Conservation (phyloP, 2,329 filamentous ascomycete species). For the Teratosphaeria epicoccoides region DNA sequence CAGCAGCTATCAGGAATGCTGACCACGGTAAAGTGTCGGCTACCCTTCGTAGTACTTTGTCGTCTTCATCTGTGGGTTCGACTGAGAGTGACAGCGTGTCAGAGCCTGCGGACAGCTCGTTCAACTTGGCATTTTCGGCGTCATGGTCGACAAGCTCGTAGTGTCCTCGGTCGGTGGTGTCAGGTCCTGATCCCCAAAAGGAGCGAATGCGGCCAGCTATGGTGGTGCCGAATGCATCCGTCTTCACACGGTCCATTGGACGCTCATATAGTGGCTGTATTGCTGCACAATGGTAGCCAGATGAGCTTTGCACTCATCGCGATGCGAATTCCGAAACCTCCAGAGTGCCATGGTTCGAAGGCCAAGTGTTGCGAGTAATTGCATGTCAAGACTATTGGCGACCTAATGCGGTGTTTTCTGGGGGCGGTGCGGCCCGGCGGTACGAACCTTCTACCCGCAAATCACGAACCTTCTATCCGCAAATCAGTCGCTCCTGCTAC, state of each 20-base stretch:
- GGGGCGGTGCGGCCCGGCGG: not conserved
- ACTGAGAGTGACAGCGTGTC: not conserved
- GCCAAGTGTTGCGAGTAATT: not conserved
- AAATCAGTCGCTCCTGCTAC: no score
- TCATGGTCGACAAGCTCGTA: not conserved
- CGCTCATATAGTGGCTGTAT: no score
- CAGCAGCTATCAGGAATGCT: constrained; percentile 37
- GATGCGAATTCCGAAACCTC: no score
- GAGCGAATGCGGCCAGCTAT: not conserved
- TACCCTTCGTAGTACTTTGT: constrained; percentile 33
- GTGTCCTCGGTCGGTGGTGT: not conserved
- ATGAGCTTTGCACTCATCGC: no score
- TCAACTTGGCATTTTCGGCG: not conserved
- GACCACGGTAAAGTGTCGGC: constrained; percentile 36
- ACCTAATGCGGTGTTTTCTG: not conserved
- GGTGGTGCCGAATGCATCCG: not conserved
- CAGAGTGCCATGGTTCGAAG: not conserved
- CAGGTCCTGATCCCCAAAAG: not conserved
- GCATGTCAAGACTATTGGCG: not conserved
- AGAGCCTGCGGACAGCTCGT: not conserved
- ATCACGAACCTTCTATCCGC: no score
- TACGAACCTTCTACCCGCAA: not conserved
- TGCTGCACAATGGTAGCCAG: no score
- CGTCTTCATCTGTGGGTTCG: constrained; percentile 33
- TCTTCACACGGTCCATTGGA: not conserved